Conservation (phyloP, 1,139 yeast species). For the Geotrichum restrictum region DNA sequence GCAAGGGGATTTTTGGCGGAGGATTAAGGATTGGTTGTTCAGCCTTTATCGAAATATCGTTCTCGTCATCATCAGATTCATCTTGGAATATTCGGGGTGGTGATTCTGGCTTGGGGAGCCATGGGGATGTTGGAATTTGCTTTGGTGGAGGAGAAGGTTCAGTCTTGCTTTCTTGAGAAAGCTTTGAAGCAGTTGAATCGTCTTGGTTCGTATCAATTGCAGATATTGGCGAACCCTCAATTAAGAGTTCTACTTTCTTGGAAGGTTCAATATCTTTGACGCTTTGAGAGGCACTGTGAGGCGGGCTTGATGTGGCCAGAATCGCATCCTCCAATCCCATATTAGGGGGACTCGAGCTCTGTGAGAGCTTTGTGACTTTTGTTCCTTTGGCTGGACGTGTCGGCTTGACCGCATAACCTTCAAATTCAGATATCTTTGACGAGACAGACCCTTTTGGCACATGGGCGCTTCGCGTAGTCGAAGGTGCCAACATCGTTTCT, state of each 20-base stretch:
- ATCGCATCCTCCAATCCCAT: no score
- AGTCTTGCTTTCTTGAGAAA: no score
- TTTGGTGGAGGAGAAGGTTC: no score
- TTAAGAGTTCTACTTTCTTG: no score
- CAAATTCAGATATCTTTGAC: constrained; percentile 16
- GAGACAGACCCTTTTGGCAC: constrained; percentile 13
- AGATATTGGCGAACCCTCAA: no score
- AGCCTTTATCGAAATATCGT: background rate
- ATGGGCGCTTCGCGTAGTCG: background rate
- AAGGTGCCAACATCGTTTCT: constrained; percentile 7
- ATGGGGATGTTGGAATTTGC: background rate
- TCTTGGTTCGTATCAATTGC: no score
- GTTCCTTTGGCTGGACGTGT: background rate
- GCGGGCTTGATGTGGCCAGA: no score
- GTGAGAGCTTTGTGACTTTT: background rate
- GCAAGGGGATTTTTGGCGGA: constrained; percentile 10
- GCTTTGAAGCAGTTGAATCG: no score
- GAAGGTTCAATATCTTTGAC: background rate
- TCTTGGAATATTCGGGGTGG: constrained; percentile 3
- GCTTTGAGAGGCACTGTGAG: no score
- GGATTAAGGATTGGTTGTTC: background rate
- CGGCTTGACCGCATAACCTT: constrained; percentile 2
- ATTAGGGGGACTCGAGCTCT: no score
- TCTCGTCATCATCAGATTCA: background rate
- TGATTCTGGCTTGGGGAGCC: background rate